These are phyloP conservation scores for Salix purpurea DNA, from an alignment of 345 rosid genomes.

Conservation along the genomic window DNA sequence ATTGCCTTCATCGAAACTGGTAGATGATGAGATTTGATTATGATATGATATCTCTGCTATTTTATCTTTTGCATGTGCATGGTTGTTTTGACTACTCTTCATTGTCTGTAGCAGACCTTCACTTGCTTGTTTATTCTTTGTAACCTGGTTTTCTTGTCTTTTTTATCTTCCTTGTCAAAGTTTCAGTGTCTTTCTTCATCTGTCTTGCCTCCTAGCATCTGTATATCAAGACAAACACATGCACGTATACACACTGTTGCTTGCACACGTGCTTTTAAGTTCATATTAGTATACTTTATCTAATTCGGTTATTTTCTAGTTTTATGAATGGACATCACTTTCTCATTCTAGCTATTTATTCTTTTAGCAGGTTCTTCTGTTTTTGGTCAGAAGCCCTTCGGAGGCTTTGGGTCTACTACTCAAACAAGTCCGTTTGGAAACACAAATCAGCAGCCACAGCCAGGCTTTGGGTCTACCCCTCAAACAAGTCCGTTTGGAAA, in stretches of 20 bases:
- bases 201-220: background rate
- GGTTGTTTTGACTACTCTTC: background rate
- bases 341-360: background rate
- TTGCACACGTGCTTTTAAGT: background rate
- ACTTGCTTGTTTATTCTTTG: background rate
- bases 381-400: conserved; percentile 81
- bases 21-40: background rate
- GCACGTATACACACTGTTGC: background rate
- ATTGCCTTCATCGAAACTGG: background rate
- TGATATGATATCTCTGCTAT: background rate
- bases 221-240: background rate
- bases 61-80: background rate
- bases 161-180: background rate
- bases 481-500: conserved; percentile 24
- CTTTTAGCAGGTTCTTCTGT: conserved; percentile 49
- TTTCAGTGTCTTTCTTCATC: background rate
- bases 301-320: background rate
- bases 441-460: conserved; percentile 62
- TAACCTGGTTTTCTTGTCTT: background rate
- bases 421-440: conserved; percentile 62
- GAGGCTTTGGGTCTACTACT: conserved; percentile 64
- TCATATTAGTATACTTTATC: background rate
- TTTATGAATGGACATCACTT: background rate
- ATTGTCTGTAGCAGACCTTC: background rate
- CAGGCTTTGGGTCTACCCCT: conserved; percentile 35